Base-by-base conservation (phyloP, 2,329 filamentous ascomycete genomes). In the Neonectria faginata region DNA sequence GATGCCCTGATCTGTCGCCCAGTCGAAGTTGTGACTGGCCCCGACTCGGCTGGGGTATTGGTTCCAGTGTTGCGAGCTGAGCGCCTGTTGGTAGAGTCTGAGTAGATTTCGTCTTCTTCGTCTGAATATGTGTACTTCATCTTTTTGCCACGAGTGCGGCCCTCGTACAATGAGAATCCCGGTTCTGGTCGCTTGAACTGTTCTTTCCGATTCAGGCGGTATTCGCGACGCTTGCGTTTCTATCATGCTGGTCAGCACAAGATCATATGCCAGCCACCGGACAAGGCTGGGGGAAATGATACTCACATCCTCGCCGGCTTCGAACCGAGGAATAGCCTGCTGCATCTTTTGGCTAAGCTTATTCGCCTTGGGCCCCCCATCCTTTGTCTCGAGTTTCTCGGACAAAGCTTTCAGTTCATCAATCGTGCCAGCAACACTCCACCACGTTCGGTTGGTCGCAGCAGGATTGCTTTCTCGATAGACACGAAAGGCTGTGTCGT, bases 111-210 rank as follows among this genome's bases (percentile, higher is more conserved):
- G 39, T 91, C 91, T 70, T 97, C 93, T 25, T 97, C 93, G 57
- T 97, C 94, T 0, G 94, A 97, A 76, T 92, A 99, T 0, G 93
- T 99, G 76, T 99, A 99, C 79, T 94, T 97, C 81, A 97, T 92
- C 66, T 95, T 92, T 83, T 99, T 98, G 61, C 96, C 96, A 64
- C 96, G 89, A 5, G 97, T 99, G 57, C 96, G 92, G 54, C 96
- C 96, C 81, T 99, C 96, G 78, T 99, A 99, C 62, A 97, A 84
- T 1, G 94, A 97, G 76, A 95, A 97, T 5, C 94, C 94, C 10
- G 92, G 91, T 72, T 97, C 94, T 6, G 94, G 93, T 5, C 94
- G 89, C 70, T 91, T 87, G 80, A 98, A 98, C 64, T 92, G 91
- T 66, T 95, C 92, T 75, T 95, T 95, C 67, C 93, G 92, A 72